phyloP scores from a whole-genome alignment of 2,329 filamentous ascomycete species.

The Penicillium digitatum region DNA sequence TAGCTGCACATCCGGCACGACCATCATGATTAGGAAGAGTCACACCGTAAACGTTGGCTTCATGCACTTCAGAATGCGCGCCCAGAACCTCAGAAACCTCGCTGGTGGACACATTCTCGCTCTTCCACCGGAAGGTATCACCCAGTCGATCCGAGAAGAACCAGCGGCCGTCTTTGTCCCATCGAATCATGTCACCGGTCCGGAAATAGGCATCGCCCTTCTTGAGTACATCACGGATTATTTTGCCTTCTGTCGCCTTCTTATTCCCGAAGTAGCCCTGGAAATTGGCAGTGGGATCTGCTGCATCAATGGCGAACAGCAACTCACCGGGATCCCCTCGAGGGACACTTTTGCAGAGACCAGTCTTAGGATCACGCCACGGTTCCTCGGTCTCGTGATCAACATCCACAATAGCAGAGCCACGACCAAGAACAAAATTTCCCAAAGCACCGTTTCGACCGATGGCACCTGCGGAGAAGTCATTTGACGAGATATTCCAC shows the following conservation, averaged over 20 bases:
- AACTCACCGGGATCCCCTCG: constrained; percentile 69
- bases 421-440: constrained; percentile 50
- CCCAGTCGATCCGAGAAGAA: constrained; percentile 70
- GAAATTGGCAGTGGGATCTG: constrained; percentile 62
- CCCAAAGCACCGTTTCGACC: constrained; percentile 66
- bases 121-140: constrained; percentile 59
- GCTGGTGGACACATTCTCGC: constrained; percentile 75
- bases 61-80: constrained; percentile 60
- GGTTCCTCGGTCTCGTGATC: constrained; percentile 69
- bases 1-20: constrained; percentile 73
- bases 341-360: constrained; percentile 60
- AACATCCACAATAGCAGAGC: constrained; percentile 60
- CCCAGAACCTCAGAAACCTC: constrained; percentile 77
- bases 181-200: constrained; percentile 75
- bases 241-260: constrained; percentile 67
- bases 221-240: constrained; percentile 67
- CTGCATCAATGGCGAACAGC: constrained; percentile 64
- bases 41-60: constrained; percentile 86
- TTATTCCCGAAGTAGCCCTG: constrained; percentile 78
- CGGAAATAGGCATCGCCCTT: constrained; percentile 80
- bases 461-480: constrained; percentile 71
- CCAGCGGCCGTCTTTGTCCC: constrained; percentile 65
- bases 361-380: constrained; percentile 62
- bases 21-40: constrained; percentile 76
- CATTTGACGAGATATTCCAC: constrained; percentile 71